Evolutionary conservation across 1,284 basidiomycete genomes (phyloP), one percentile per base, ranked within the genome.

Genomic region (Farysia itapuensis): DNA sequence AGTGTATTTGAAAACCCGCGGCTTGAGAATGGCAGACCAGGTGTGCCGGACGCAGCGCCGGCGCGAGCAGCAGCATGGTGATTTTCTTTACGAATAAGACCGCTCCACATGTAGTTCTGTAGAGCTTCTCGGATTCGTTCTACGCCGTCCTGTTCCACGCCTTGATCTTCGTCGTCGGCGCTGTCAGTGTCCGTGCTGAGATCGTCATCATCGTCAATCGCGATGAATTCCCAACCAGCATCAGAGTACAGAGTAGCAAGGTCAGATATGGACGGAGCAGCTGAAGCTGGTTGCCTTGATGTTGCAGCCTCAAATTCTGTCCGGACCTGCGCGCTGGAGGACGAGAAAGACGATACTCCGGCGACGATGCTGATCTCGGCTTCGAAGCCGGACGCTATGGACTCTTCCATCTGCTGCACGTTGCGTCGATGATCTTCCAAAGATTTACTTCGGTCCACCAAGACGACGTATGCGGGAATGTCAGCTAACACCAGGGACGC

Each of bases 191-290:
- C 18, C 11, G 11, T 20, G 14, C 25, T 24, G 2, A 35, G 46
- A 4, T 41, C 41, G 4, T 9, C 51, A 3, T 46, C 29, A 14
- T 60, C 61, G n/a, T 52, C 65, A 15, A 58, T 45, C 12, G 50
- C 54, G 36, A 71, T 51, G 42, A 56, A 71, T 21, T 71, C 69
- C 69, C 69, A 71, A 4, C 69, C 69, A 14, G 43, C 35, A 19
- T 64, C 56, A 7, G 67, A 56, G 22, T 70, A 71, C 25, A 71
- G 51, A 7, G 56, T 53, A 4, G 45, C 42, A 1, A 71, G 51
- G 16, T 67, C 67, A 22, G 47, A 48, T 6, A 29, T 49, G 28
- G 43, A 46, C n/a, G 52, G 40, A 2, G 37, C 25, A 2, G 20
- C 5, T 19, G 29, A 14, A 22, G 39, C 20, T 7, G 47, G 20